A percentile compares a stretch with the other conserved stretches of the same genome.
Conservation (phyloP, 2,329 filamentous ascomycete genomes). For the Penicillium italicum region DNA sequence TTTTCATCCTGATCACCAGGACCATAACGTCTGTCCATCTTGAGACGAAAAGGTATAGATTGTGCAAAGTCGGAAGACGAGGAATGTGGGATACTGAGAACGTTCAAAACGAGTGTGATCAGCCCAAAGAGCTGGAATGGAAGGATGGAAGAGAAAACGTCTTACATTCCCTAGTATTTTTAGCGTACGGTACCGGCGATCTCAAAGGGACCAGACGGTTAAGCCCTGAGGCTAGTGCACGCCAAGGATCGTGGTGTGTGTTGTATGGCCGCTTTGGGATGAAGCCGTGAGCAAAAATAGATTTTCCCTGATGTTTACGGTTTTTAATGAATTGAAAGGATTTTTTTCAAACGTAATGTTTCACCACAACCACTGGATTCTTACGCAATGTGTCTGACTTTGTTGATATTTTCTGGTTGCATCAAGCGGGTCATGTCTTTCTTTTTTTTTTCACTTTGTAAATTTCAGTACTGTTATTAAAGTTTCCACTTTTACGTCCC, state of each 20-base stretch:
- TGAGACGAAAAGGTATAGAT: background rate
- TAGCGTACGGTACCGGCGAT: background rate
- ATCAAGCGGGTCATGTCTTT: background rate
- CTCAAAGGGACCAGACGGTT: background rate
- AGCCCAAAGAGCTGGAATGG: constrained; percentile 7
- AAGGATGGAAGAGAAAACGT: constrained; percentile 1
- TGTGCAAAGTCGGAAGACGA: background rate
- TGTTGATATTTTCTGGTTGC: background rate
- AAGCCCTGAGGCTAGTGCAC: background rate
- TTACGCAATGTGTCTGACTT: background rate
- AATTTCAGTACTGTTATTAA: background rate
- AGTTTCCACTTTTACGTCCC: background rate
- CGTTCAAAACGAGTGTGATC: constrained; percentile 16
- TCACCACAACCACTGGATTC: background rate
- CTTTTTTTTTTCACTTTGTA: background rate
- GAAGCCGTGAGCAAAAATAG: background rate
- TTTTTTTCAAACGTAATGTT: background rate
- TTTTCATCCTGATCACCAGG: constrained; percentile 27
- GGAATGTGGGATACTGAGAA: constrained; percentile 12
- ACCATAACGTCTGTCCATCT: constrained; percentile 16
- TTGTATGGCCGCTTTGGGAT: background rate
- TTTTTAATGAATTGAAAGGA: too few species aligned
- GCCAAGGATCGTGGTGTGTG: background rate
- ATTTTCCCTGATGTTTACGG: background rate
- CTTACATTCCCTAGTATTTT: background rate